phyloP scores from a whole-genome alignment of 2,329 filamentous ascomycete species.

The Daldinia sp. region DNA sequence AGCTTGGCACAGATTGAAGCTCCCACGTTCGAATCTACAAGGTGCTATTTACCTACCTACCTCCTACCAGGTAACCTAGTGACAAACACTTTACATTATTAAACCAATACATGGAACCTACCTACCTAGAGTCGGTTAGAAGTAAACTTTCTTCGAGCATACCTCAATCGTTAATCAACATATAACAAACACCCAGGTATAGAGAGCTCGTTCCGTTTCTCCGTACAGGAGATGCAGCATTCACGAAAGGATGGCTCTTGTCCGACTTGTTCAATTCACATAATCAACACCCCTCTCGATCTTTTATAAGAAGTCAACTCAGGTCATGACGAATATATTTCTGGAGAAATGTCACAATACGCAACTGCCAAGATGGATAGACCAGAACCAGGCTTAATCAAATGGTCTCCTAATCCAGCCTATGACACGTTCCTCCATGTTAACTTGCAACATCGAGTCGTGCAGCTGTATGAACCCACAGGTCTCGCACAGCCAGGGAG shows the following conservation, averaged over 20 bases:
- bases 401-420: conserved; percentile 72
- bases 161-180: background rate
- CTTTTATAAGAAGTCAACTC: conserved; percentile 2
- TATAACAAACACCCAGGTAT: background rate
- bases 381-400: conserved; percentile 72
- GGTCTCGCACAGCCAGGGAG: conserved; percentile 67
- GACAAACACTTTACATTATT: conserved; percentile 3
- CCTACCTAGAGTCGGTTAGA: background rate
- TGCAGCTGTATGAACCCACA: conserved; percentile 72
- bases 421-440: conserved; percentile 73
- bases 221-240: conserved; percentile 8
- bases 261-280: conserved; percentile 21
- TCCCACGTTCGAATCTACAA: background rate
- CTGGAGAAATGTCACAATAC: conserved; percentile 44
- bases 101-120: too few relatives aligned
- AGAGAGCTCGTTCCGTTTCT: background rate
- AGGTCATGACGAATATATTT: conserved; percentile 1
- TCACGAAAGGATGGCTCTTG: conserved; percentile 26
- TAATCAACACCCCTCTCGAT: conserved; percentile 15
- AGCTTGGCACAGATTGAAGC: conserved; percentile 1
- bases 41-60: background rate
- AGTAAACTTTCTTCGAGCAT: background rate
- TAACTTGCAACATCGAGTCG: conserved; percentile 72
- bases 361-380: conserved; percentile 62
- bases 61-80: too few relatives aligned